Percentiles rank a stretch among this genome's conserved stretches.
phyloP scores from a whole-genome alignment of 805 yeast genomes.

The Metschnikowia arizonensis region DNA sequence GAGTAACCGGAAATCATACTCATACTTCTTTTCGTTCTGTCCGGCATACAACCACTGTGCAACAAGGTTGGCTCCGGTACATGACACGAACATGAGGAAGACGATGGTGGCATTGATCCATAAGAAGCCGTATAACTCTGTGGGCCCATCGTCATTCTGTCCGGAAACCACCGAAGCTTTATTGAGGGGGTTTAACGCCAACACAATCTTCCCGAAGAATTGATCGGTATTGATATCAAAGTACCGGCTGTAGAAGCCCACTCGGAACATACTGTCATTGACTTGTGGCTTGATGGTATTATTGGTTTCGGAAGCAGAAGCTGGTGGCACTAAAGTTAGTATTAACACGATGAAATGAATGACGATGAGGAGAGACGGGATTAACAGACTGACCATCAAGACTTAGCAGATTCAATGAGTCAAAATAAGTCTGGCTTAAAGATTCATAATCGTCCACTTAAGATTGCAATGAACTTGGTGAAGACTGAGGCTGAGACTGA shows the following conservation, averaged over 20 bases:
- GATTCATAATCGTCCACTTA: too few species aligned
- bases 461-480: too few species aligned
- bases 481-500: too few species aligned
- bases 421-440: too few species aligned
- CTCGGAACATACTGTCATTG: constrained; percentile 36
- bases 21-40: constrained; percentile 42
- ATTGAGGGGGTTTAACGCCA: constrained; percentile 55
- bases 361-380: too few species aligned
- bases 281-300: background rate
- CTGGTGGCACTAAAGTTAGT: background rate
- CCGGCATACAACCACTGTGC: constrained; percentile 47
- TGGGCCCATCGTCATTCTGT: constrained; percentile 27
- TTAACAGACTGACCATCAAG: too few species aligned
- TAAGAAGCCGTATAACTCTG: constrained; percentile 80
- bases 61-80: constrained; percentile 65
- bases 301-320: background rate
- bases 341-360: background rate
- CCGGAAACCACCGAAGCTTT: constrained; percentile 17
- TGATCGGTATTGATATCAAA: constrained; percentile 67
- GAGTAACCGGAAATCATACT: constrained; percentile 57
- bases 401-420: too few species aligned
- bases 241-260: constrained; percentile 58
- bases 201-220: constrained; percentile 50
- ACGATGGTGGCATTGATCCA: constrained; percentile 88
- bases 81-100: constrained; percentile 67